phyloP scores from a whole-genome alignment of 2,329 filamentous ascomycete species.

The Septoria petroselini region DNA sequence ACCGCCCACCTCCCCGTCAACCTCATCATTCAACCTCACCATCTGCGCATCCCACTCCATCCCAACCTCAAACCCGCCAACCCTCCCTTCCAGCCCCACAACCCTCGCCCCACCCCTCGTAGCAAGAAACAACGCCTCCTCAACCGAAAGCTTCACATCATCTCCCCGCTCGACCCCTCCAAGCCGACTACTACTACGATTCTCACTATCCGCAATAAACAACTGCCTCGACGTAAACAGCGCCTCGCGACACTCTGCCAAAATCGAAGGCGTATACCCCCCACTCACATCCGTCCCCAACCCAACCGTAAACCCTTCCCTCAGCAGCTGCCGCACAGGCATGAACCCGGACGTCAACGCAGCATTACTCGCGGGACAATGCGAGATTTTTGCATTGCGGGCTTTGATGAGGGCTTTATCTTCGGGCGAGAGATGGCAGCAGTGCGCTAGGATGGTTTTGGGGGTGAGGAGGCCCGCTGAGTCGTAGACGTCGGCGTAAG shows the following conservation, averaged over 20 bases:
- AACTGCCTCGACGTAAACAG: constrained; percentile 72
- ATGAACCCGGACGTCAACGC: constrained; percentile 77
- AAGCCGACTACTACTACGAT: no score
- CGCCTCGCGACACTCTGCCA: constrained; percentile 80
- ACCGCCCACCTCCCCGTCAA: constrained; percentile 31
- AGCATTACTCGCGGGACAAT: constrained; percentile 86
- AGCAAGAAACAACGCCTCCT: constrained; percentile 81
- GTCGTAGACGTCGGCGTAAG: constrained; percentile 81
- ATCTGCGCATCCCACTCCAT: constrained; percentile 92
- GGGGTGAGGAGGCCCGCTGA: constrained; percentile 63
- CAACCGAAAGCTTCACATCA: constrained; percentile 65
- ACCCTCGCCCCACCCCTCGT: constrained; percentile 84
- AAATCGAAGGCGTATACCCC: constrained; percentile 76
- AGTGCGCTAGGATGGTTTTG: constrained; percentile 81
- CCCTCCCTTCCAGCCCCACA: constrained; percentile 65
- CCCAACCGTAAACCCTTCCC: constrained; percentile 73
- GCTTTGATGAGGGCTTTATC: constrained; percentile 65
- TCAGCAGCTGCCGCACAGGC: constrained; percentile 69
- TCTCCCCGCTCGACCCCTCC: constrained; percentile 12
- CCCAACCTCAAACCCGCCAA: constrained; percentile 81
- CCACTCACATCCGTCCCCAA: constrained; percentile 89
- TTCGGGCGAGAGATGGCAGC: constrained; percentile 66
- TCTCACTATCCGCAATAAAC: constrained; percentile 58
- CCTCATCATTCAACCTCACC: constrained; percentile 57
- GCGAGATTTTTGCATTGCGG: constrained; percentile 65